phyloP scores from a whole-genome alignment of 2,329 filamentous ascomycete genomes.

The Aspergillus alliaceus region DNA sequence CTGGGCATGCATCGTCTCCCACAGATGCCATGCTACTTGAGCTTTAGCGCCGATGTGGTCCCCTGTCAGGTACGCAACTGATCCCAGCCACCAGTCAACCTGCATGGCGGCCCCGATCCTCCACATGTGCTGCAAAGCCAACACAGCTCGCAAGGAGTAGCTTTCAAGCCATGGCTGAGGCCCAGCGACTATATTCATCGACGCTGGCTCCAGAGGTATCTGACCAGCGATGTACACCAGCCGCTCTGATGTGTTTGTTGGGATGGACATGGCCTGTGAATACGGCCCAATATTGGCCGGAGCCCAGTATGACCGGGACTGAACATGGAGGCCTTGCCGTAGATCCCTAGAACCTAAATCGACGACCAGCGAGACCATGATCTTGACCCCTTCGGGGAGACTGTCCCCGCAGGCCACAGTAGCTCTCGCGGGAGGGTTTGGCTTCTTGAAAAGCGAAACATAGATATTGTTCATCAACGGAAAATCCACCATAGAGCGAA shows the following conservation, averaged over 20 bases:
- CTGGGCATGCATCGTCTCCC: slow-evolving; percentile 42
- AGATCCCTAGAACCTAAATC: slow-evolving; percentile 33
- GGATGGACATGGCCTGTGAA: slow-evolving; percentile 72
- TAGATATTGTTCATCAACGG: slow-evolving; percentile 73
- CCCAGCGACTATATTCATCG: slow-evolving; percentile 59
- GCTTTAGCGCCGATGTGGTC: slow-evolving; percentile 36
- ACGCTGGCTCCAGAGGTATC: slow-evolving; percentile 80
- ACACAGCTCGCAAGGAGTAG: slow-evolving; percentile 60
- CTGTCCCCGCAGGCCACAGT: slow-evolving; percentile 74
- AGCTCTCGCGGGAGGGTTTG: slow-evolving; percentile 82
- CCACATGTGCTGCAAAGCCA: slow-evolving; percentile 88
- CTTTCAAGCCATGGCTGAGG: slow-evolving; percentile 31
- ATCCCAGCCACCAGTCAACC: slow-evolving; percentile 73
- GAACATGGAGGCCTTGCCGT: slow-evolving; percentile 73
- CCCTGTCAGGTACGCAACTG: slow-evolving; percentile 69
- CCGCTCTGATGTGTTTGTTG: slow-evolving; percentile 27
- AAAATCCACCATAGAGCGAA: slow-evolving; percentile 81
- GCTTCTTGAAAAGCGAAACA: slow-evolving; percentile 67
- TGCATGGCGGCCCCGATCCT: slow-evolving; percentile 72
- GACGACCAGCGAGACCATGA: slow-evolving; percentile 60
- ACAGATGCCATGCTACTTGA: slow-evolving; percentile 42
- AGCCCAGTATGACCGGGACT: slow-evolving; percentile 94
- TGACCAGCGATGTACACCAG: slow-evolving; percentile 79
- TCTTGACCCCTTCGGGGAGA: slow-evolving; percentile 61
- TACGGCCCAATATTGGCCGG: slow-evolving; percentile 97